These are phyloP conservation scores for Clonostachys rhizophaga DNA, from an alignment of 2,329 filamentous ascomycete genomes.

Conservation along the genomic window DNA sequence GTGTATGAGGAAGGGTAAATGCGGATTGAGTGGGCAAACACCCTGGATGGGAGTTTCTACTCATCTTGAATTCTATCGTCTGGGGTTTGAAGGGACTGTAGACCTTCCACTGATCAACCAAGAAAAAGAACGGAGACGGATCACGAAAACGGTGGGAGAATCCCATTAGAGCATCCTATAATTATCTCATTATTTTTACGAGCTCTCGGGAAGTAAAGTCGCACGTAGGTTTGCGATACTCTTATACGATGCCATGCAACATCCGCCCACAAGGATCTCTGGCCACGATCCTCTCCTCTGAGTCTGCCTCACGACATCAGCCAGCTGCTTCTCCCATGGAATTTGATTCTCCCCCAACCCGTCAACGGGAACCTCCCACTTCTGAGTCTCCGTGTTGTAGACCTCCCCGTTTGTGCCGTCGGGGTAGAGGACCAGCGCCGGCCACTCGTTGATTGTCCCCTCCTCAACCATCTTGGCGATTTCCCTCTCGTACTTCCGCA, in stretches of 20 bases:
- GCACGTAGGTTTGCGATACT: slow-evolving; percentile 21
- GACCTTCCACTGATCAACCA: too few relatives aligned
- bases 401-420: slow-evolving; percentile 66
- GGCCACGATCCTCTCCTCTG: slow-evolving; percentile 31
- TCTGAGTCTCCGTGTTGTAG: slow-evolving; percentile 59
- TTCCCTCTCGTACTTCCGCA: slow-evolving; percentile 49
- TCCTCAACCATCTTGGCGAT: slow-evolving; percentile 28
- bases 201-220: background rate
- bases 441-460: slow-evolving; percentile 31
- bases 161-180: too few relatives aligned
- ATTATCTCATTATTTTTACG: too few relatives aligned
- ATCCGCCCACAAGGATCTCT: slow-evolving; percentile 45
- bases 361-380: slow-evolving; percentile 43
- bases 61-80: too few relatives aligned
- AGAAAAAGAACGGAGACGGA: too few relatives aligned
- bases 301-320: slow-evolving; percentile 29
- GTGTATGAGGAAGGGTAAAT: too few relatives aligned
- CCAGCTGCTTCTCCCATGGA: slow-evolving; percentile 42
- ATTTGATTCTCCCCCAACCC: slow-evolving; percentile 7
- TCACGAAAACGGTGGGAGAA: too few relatives aligned
- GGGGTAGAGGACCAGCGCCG: slow-evolving; percentile 59
- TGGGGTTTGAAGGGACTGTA: too few relatives aligned
- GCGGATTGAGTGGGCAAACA: too few relatives aligned
- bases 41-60: too few relatives aligned
- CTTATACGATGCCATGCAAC: slow-evolving; percentile 40